phyloP scores from a whole-genome alignment of 202 grass and related monocot genomes.

The Setaria italica region DNA sequence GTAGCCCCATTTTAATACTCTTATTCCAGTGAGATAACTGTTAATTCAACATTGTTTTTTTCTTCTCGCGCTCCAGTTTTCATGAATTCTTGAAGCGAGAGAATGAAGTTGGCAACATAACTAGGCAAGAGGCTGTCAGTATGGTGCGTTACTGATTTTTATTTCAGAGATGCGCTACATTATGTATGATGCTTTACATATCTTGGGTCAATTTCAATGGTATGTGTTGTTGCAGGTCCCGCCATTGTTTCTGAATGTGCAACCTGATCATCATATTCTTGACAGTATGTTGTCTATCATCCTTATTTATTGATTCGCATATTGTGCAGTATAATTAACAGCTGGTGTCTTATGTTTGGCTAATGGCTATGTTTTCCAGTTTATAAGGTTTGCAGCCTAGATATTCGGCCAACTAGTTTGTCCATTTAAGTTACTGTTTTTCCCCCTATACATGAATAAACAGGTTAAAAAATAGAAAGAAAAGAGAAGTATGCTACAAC shows the following conservation, averaged over 20 bases:
- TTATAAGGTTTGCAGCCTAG: conserved; percentile 9
- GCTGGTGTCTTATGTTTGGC: not conserved
- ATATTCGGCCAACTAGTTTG: not conserved
- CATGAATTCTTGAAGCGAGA: conserved; percentile 96
- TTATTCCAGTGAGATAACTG: conserved; percentile 32
- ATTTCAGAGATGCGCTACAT: conserved; percentile 7
- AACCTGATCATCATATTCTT: conserved; percentile 90
- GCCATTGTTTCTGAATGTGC: conserved; percentile 93
- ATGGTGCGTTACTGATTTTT: conserved; percentile 71
- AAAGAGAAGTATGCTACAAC: not conserved
- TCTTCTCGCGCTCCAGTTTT: conserved; percentile 53
- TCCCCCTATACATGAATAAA: not conserved
- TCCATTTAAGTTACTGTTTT: not conserved
- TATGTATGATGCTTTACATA: conserved; percentile 36
- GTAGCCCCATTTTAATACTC: conserved; percentile 34
- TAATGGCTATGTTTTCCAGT: not conserved
- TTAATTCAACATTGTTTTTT: conserved; percentile 17
- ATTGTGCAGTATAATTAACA: conserved; percentile 25
- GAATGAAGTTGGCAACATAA: conserved; percentile 98
- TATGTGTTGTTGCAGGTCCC: conserved; percentile 71
- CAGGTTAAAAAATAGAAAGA: not conserved
- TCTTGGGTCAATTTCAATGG: conserved; percentile 3
- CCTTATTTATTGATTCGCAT: conserved; percentile 20
- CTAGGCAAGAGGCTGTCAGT: conserved; percentile 99
- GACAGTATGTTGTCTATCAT: conserved; percentile 74